Base-by-base conservation (phyloP, 495 filamentous ascomycete genomes). In the Penicillium desertorum region DNA sequence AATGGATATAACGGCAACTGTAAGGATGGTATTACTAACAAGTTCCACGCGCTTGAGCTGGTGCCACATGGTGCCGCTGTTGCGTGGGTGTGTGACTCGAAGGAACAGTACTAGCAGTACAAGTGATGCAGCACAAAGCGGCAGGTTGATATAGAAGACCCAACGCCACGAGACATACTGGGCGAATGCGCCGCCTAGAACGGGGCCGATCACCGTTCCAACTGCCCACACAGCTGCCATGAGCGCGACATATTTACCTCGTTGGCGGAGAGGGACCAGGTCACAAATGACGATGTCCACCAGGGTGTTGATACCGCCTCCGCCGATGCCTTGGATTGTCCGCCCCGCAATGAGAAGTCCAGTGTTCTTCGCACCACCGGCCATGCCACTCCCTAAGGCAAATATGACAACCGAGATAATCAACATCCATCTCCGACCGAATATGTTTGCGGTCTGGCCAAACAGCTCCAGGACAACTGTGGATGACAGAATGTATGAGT, bases 91-190 rank as follows among this genome's bases (percentile, higher is more conserved):
- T 50, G 70, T 73, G 23, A 70, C 54, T 39, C 50, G 19, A 4
- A 81, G 78, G 17, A 86, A 71, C 44, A 80, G 45, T 55, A 82
- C 73, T 30, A 87, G 9, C 44, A 81, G 78, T 20, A 78, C 67
- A 0, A 85, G 79, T 0, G 75, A 70, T 10, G 74, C 56, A 8
- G 61, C 84, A 32, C 75, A 74, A 8, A 86, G 67, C 17, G 76
- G 64, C 5, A 87, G 69, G 60, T 87, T 89, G 63, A 89, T 79
- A 64, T 83, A 89, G 62, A 88, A 88, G 41, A 83, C 79, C 84
- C 82, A 84, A 16, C 81, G 51, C 81, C 80, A 84, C 0, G 73
- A 76, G 25, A 73, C 70, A 5, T 60, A 39, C 30, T 65, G 22
- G 2, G 58, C 61, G 11, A 77, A 51, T 3, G 39, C 61, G 6